Conservation (phyloP, 805 yeast species). For the Kodamaea leandrae region DNA sequence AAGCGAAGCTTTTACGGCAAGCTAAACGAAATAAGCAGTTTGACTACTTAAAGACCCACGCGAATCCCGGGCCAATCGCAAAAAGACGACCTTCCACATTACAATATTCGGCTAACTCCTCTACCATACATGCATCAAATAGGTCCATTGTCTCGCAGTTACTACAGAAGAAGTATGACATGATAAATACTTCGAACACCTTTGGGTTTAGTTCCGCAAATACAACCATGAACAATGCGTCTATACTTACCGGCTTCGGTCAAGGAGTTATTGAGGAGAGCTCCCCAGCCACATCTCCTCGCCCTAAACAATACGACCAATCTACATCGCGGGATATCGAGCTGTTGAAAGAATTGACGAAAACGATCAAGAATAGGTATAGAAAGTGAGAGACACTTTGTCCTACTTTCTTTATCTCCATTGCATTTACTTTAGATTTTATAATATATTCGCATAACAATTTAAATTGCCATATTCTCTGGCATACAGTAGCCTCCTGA, state of each 20-base stretch:
- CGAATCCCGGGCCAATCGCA: not conserved
- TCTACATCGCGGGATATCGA: conserved; percentile 22
- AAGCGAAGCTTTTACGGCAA: conserved; percentile 22
- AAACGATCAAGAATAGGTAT: conserved; percentile 16
- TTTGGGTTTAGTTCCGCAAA: conserved; percentile 11
- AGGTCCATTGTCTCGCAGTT: conserved; percentile 13
- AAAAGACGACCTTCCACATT: conserved; percentile 2
- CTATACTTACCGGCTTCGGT: conserved; percentile 35
- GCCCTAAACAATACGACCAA: conserved; percentile 8
- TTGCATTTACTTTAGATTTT: no score
- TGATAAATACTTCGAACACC: conserved; percentile 7
- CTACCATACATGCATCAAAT: conserved; percentile 2
- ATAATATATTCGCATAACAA: no score
- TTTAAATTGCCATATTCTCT: no score
- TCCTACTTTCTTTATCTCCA: no score
- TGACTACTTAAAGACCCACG: conserved; percentile 34
- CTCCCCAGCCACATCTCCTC: conserved; percentile 34
- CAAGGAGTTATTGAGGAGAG: conserved; percentile 39
- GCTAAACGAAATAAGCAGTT: conserved; percentile 31
- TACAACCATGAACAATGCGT: conserved; percentile 22
- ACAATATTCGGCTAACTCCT: not conserved
- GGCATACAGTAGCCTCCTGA: no score
- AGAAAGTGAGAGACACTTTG: no score
- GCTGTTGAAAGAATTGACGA: conserved; percentile 22
- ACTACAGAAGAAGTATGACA: conserved; percentile 5